Evolutionary conservation across 352 stramenopile species (phyloP).

Genomic region (Pythium brachiatum): DNA sequence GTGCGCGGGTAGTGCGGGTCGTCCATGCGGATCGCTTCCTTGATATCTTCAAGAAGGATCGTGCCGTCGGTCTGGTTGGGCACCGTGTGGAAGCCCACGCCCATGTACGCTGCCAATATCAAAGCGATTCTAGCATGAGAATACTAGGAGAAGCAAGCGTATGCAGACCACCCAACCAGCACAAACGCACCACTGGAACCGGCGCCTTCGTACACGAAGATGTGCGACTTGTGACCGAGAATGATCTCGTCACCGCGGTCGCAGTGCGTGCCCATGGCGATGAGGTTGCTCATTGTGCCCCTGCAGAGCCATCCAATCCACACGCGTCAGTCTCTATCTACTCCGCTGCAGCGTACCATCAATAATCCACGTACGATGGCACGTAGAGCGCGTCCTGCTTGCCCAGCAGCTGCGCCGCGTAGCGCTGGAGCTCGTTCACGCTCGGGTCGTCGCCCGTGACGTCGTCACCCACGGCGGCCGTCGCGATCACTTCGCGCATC

Average conservation of each 20-base stretch:
- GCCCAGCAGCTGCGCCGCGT: conserved; percentile 91
- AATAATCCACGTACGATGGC: conserved; percentile 73
- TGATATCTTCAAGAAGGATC: conserved; percentile 82
- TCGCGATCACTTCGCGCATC: conserved; percentile 92
- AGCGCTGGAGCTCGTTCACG: conserved; percentile 90
- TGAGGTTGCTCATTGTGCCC: conserved; percentile 98
- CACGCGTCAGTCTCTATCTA: not conserved
- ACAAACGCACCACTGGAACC: conserved; percentile 68
- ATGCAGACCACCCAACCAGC: not conserved
- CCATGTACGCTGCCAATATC: conserved; percentile 66
- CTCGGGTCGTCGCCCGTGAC: conserved; percentile 91
- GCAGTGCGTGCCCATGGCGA: conserved; percentile 93
- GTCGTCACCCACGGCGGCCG: conserved; percentile 74
- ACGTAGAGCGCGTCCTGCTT: conserved; percentile 96
- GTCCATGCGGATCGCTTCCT: conserved; percentile 65
- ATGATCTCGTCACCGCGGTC: conserved; percentile 93
- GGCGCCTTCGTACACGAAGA: conserved; percentile 96
- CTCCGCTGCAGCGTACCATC: not conserved
- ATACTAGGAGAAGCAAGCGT: no score
- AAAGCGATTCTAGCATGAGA: not conserved
- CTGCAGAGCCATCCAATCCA: conserved; percentile 24
- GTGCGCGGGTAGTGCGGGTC: conserved; percentile 85
- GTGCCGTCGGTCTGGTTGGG: conserved; percentile 84
- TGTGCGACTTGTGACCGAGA: conserved; percentile 93
- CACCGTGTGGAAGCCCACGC: conserved; percentile 89